Evolutionary conservation across 176 grass and related monocot genomes (phyloP).

Genomic region (Oryza meyeriana): DNA sequence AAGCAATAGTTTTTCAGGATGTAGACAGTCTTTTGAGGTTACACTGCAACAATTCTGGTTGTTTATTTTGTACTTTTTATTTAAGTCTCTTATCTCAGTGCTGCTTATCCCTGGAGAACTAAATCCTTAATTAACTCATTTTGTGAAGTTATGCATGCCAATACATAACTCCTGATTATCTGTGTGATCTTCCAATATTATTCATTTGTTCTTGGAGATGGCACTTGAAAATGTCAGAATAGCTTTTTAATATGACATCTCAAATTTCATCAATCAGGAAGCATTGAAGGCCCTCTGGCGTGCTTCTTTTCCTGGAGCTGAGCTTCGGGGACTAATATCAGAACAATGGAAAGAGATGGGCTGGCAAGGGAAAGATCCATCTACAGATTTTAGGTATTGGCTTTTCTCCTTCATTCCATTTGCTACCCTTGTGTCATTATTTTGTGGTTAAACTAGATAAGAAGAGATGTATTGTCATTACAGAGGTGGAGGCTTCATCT

Average conservation of each 20-base stretch:
- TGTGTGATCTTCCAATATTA: not conserved
- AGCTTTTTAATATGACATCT: conserved; percentile 10
- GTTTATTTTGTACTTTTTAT: not conserved
- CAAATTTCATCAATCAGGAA: conserved; percentile 52
- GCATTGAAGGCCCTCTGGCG: conserved; percentile 72
- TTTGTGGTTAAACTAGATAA: conserved; percentile 14
- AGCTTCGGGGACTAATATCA: conserved; percentile 76
- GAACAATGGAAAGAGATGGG: conserved; percentile 99
- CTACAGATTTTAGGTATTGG: conserved; percentile 94
- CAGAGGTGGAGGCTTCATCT: conserved; percentile 97
- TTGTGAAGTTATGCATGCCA: not conserved
- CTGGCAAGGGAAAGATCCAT: conserved; percentile 99
- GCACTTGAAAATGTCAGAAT: not conserved
- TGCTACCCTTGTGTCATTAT: not conserved
- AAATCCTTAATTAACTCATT: not conserved
- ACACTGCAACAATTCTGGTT: not conserved
- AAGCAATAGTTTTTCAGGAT: not conserved
- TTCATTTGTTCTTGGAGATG: not conserved
- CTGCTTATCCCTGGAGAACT: not conserved
- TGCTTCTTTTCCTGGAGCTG: conserved; percentile 75
- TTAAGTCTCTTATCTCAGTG: not conserved
- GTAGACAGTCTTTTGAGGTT: not conserved
- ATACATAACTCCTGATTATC: not conserved
- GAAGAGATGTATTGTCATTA: conserved; percentile 19
- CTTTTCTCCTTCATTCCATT: not conserved